A percentile compares a stretch with the other conserved stretches of the same genome.
Conservation (phyloP, 352 stramenopile genomes). For the Pythium rishiriense region DNA sequence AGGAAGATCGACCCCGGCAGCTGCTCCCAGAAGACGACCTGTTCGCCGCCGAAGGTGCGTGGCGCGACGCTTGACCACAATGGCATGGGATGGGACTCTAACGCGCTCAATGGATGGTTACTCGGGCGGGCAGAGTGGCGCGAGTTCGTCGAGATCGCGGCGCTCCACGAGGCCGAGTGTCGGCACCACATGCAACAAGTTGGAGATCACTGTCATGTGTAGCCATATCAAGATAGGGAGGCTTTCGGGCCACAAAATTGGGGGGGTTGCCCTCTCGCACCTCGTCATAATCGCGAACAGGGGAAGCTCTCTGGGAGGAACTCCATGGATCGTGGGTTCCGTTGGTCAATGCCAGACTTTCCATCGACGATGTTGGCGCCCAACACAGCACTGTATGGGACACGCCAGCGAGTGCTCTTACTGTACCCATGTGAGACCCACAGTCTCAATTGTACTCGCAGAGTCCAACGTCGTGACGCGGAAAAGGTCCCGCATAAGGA, state of each 20-base stretch:
- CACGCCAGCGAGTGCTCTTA: too few relatives aligned
- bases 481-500: neutral
- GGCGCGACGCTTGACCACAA: neutral
- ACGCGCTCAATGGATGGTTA: neutral
- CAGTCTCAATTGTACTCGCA: too few relatives aligned
- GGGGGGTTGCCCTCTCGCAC: neutral
- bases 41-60: conserved; percentile 19
- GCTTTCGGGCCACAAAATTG: neutral
- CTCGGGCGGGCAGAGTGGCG: conserved; percentile 34
- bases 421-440: too few relatives aligned
- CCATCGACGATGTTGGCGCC: too few relatives aligned
- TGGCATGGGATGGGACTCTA: neutral
- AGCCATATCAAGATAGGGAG: conserved; percentile 1
- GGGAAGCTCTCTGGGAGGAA: too few relatives aligned
- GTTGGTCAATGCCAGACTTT: too few relatives aligned
- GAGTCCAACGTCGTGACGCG: neutral
- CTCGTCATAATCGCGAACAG: neutral
- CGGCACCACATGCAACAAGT: neutral
- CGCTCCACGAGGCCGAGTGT: conserved; percentile 36
- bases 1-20: neutral
- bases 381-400: too few relatives aligned
- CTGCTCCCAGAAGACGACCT: conserved; percentile 15
- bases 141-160: conserved; percentile 55
- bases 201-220: neutral
- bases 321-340: too few relatives aligned